A percentile compares a stretch with the other conserved stretches of the same genome.
phyloP scores from a whole-genome alignment of 2,329 filamentous ascomycete genomes.

The Tympanopsis confertula region DNA sequence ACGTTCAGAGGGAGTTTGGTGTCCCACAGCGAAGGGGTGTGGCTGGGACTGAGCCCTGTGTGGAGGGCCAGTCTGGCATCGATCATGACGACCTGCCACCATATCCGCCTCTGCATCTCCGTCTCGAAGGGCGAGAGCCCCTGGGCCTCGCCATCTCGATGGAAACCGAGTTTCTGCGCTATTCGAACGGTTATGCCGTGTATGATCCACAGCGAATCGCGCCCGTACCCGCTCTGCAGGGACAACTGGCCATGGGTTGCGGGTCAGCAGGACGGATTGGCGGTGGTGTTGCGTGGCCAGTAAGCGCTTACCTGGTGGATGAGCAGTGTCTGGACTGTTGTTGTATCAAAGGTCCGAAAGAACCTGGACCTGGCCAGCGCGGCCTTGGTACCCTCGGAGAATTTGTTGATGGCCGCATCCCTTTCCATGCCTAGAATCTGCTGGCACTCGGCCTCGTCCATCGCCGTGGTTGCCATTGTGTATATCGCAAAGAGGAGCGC shows the following conservation, averaged over 20 bases:
- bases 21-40: slow-evolving; percentile 40
- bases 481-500: slow-evolving; percentile 57
- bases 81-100: slow-evolving; percentile 52
- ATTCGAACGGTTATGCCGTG: slow-evolving; percentile 51
- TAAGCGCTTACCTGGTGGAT: slow-evolving; percentile 39
- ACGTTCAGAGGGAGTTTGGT: slow-evolving; percentile 44
- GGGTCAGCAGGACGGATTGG: not conserved
- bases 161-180: slow-evolving; percentile 56
- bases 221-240: slow-evolving; percentile 43
- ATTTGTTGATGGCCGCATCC: slow-evolving; percentile 36
- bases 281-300: not conserved
- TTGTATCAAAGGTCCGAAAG: slow-evolving; percentile 42
- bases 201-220: slow-evolving; percentile 47
- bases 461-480: slow-evolving; percentile 41
- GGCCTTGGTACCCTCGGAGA: slow-evolving; percentile 36
- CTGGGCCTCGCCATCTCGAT: slow-evolving; percentile 45
- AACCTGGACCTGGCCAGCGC: slow-evolving; percentile 42
- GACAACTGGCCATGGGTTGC: slow-evolving; percentile 28
- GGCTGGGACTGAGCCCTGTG: slow-evolving; percentile 41
- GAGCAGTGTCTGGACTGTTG: slow-evolving; percentile 44
- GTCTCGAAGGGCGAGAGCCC: slow-evolving; percentile 50
- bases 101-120: slow-evolving; percentile 56
- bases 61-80: slow-evolving; percentile 44
- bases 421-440: slow-evolving; percentile 36
- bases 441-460: slow-evolving; percentile 41